Percentiles rank a stretch among this genome's conserved stretches.
phyloP scores from a whole-genome alignment of 2,329 filamentous ascomycete genomes.

The Raffaelea albimanens region DNA sequence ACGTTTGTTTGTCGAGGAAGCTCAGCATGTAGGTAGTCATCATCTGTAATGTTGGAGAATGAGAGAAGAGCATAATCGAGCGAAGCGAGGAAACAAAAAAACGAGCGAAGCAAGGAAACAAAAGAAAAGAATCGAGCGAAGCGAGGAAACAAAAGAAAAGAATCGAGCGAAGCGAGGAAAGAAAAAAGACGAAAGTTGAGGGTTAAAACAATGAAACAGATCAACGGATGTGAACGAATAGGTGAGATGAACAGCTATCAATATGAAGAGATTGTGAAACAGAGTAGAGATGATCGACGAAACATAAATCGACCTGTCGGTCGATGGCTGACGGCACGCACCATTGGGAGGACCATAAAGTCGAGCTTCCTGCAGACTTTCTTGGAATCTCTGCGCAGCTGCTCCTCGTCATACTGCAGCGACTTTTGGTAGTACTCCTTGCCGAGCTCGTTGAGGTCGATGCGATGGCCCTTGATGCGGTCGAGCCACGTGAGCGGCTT shows the following conservation, averaged over 20 bases:
- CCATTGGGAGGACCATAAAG: conserved; percentile 26
- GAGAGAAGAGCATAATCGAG: no score
- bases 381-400: conserved; percentile 19
- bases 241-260: no score
- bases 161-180: neutral
- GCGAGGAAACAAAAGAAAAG: neutral
- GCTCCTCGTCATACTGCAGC: conserved; percentile 23
- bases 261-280: no score
- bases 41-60: no score
- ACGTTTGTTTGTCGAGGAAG: conserved; percentile 23
- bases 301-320: no score
- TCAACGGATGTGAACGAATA: no score
- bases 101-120: no score
- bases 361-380: conserved; percentile 26
- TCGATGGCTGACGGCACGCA: conserved; percentile 7
- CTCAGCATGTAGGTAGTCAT: conserved; percentile 24
- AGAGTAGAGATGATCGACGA: no score
- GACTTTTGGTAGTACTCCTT: conserved; percentile 22
- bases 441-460: conserved; percentile 13
- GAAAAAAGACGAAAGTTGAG: neutral
- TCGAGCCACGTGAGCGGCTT: neutral
- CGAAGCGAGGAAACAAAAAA: no score
- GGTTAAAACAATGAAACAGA: no score
- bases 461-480: neutral
- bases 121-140: no score